Conservation (phyloP, 352 stramenopile genomes). For the Pythium periplocum region DNA sequence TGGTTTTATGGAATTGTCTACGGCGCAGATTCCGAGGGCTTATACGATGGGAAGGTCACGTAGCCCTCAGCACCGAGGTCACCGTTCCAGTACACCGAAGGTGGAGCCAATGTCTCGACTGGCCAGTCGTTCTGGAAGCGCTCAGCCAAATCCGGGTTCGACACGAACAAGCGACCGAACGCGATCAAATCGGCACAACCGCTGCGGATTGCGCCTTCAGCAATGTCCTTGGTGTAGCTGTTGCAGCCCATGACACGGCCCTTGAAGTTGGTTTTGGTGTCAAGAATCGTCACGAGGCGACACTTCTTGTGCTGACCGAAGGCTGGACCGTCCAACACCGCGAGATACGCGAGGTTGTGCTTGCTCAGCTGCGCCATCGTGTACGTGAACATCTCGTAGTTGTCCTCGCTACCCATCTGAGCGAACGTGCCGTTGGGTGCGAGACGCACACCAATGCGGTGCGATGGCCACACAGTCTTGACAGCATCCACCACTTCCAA, state of each 20-base stretch:
- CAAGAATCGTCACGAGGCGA: too few species aligned
- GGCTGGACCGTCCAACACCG: conserved; percentile 26
- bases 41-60: not conserved
- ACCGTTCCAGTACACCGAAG: conserved; percentile 1
- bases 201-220: too few species aligned
- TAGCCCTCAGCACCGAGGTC: not conserved
- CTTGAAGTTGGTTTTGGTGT: too few species aligned
- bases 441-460: conserved; percentile 6
- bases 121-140: not conserved
- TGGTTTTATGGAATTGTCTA: too few species aligned
- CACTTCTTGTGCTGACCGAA: conserved; percentile 29
- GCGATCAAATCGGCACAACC: too few species aligned
- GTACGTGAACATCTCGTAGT: conserved; percentile 40
- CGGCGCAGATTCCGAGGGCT: not conserved
- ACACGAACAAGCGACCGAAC: too few species aligned
- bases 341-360: conserved; percentile 33
- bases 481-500: too few species aligned
- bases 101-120: not conserved
- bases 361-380: conserved; percentile 29
- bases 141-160: too few species aligned
- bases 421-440: conserved; percentile 25
- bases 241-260: too few species aligned
- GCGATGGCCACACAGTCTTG: too few species aligned
- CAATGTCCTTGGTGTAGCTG: too few species aligned
- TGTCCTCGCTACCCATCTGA: conserved; percentile 39